Conservation (phyloP, 495 filamentous ascomycete species). For the Neurospora sp. region DNA sequence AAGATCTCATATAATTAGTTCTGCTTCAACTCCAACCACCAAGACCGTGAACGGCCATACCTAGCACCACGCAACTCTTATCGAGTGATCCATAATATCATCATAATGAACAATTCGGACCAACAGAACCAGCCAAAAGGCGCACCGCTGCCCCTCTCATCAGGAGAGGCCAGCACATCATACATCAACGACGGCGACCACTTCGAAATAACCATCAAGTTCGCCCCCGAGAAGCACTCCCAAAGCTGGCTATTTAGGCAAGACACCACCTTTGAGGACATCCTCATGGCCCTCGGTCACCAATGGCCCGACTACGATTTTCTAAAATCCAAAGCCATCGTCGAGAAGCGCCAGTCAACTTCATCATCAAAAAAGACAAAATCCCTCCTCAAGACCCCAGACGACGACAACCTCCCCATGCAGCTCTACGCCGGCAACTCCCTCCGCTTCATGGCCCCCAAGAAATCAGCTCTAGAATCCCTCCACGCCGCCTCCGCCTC, state of each 20-base stretch:
- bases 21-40: background rate
- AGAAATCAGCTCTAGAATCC: slow-evolving; percentile 39
- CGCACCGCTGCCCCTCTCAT: background rate
- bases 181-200: slow-evolving; percentile 1
- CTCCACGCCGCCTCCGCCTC: slow-evolving; percentile 32
- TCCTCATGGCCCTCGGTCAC: slow-evolving; percentile 7
- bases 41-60: background rate
- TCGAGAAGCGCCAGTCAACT: slow-evolving; percentile 10
- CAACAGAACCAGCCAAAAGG: background rate
- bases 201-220: slow-evolving; percentile 18
- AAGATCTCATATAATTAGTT: background rate
- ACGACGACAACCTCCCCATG: slow-evolving; percentile 29
- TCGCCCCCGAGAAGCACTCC: slow-evolving; percentile 15
- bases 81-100: background rate
- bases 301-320: slow-evolving; percentile 23
- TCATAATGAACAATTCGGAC: background rate
- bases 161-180: background rate
- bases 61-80: background rate
- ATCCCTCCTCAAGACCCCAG: slow-evolving; percentile 21
- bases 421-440: slow-evolving; percentile 43
- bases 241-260: slow-evolving; percentile 12
- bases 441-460: slow-evolving; percentile 53
- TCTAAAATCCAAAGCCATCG: slow-evolving; percentile 20
- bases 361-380: slow-evolving; percentile 7
- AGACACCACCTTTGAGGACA: slow-evolving; percentile 8